Base-by-base conservation (phyloP, 176 grass and related monocot species). In the Oryza brachyantha region DNA sequence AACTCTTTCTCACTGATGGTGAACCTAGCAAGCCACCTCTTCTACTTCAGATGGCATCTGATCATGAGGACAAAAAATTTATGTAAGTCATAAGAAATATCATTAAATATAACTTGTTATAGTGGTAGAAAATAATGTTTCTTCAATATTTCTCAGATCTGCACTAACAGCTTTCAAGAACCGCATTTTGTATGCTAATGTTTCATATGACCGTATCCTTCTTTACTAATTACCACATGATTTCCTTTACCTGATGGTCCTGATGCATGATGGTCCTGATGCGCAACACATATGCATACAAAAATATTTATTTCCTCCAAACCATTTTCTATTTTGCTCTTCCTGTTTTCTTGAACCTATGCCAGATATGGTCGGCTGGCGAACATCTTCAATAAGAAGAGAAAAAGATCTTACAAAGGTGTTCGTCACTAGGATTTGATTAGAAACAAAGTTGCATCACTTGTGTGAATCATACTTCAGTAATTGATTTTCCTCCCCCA, bases 131-230 rank as follows among this genome's bases (percentile, higher is more conserved):
- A 3, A 38, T 81, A 72, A 57, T 58, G 34, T 24, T 81, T 81
- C 28, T 21, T 73, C 69, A 58, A 67, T 29, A 3, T 85, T 78
- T 61, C 72, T 75, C 84, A 97, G 91, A 75, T 88, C 82, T 71
- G 86, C 94, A 16, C 83, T 97, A 11, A 84, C 84, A 76, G 65
- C 86, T 83, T 97, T 97, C 66, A 91, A 80, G 86, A 86, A 84
- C 79, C 86, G 89, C 5, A 65, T 80, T 66, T 48, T 91, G 41
- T 97, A 97, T 84, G 91, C 91, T 13, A 97, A 97, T 76, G 89
- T 97, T 81, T 94, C 87, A 37, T 93, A 94, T 54, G 94, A 97
- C 35, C 91, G 94, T 97, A 93, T 97, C 91, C 91, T 84, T 85
- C 41, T 37, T 27, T 54, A 21, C 13, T 0, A 65, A 29, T 27